These are phyloP conservation scores for Pseudopithomyces chartarum DNA, from an alignment of 2,329 filamentous ascomycete species.

Conservation along the genomic window DNA sequence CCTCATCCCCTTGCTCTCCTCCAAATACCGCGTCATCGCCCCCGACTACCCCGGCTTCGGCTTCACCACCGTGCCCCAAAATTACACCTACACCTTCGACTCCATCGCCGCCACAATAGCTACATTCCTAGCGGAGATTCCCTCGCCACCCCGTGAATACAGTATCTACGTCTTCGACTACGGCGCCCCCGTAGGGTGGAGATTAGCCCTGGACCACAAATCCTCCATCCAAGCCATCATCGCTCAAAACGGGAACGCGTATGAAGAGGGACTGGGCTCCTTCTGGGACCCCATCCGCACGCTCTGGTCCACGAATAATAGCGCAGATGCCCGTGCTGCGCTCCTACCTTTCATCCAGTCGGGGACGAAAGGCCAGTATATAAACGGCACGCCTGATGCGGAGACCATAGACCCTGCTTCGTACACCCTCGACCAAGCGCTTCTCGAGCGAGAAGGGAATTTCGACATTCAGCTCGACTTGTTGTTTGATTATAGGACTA, in stretches of 20 bases:
- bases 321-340: conserved; percentile 16
- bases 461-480: conserved; percentile 61
- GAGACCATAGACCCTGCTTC: conserved; percentile 50
- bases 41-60: conserved; percentile 66
- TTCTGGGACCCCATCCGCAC: conserved; percentile 58
- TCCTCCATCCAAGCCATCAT: conserved; percentile 59
- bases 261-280: conserved; percentile 57
- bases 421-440: conserved; percentile 58
- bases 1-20: conserved; percentile 51
- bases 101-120: conserved; percentile 55
- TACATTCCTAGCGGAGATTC: conserved; percentile 56
- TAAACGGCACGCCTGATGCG: conserved; percentile 45
- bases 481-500: conserved; percentile 62
- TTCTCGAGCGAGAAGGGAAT: conserved; percentile 57
- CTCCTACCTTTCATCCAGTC: conserved; percentile 20
- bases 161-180: conserved; percentile 68
- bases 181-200: conserved; percentile 61
- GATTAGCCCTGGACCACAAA: conserved; percentile 58
- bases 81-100: conserved; percentile 61
- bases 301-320: conserved; percentile 50
- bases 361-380: conserved; percentile 51
- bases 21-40: conserved; percentile 55
- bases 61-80: conserved; percentile 56
- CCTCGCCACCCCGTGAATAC: conserved; percentile 50
- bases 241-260: conserved; percentile 66